phyloP scores from a whole-genome alignment of 768 basidiomycete species.

The Phanerochaete sordida region DNA sequence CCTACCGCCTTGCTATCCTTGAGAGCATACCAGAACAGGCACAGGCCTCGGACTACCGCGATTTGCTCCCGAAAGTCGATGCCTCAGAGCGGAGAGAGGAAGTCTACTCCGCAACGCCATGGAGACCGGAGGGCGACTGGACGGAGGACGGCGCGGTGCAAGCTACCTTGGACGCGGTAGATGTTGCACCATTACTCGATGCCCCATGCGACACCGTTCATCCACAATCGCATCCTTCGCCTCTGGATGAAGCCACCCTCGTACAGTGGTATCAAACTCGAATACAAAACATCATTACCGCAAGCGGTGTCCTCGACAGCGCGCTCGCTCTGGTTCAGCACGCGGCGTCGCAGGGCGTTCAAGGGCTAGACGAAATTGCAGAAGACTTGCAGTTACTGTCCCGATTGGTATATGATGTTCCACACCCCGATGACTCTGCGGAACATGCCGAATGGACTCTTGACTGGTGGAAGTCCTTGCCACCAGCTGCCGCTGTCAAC shows the following conservation, averaged over 20 bases:
- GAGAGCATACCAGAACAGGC: conserved; percentile 72
- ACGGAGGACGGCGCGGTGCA: conserved; percentile 47
- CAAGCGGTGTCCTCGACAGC: conserved; percentile 73
- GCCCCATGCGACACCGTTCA: background rate
- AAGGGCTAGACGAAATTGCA: conserved; percentile 78
- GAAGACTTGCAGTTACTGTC: conserved; percentile 90
- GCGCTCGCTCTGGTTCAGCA: conserved; percentile 83
- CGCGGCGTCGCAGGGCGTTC: conserved; percentile 76
- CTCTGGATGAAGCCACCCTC: conserved; percentile 49
- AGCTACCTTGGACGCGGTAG: conserved; percentile 34
- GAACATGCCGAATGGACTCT: conserved; percentile 74
- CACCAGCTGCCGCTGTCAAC: conserved; percentile 57
- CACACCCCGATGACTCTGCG: conserved; percentile 33
- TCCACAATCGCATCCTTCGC: conserved; percentile 18
- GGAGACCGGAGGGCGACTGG: conserved; percentile 59
- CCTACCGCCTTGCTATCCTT: conserved; percentile 66
- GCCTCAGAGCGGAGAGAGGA: conserved; percentile 42
- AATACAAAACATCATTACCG: conserved; percentile 56
- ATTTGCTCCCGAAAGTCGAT: conserved; percentile 64
- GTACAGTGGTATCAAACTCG: conserved; percentile 72
- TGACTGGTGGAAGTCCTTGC: conserved; percentile 65
- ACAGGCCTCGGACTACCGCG: conserved; percentile 56
- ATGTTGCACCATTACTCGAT: conserved; percentile 1
- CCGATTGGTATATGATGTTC: conserved; percentile 79
- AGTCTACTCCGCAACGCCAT: conserved; percentile 27